Evolutionary conservation across 495 filamentous ascomycete species (phyloP), one percentile per base, ranked within the genome.

Genomic region (Neurospora sp.): DNA sequence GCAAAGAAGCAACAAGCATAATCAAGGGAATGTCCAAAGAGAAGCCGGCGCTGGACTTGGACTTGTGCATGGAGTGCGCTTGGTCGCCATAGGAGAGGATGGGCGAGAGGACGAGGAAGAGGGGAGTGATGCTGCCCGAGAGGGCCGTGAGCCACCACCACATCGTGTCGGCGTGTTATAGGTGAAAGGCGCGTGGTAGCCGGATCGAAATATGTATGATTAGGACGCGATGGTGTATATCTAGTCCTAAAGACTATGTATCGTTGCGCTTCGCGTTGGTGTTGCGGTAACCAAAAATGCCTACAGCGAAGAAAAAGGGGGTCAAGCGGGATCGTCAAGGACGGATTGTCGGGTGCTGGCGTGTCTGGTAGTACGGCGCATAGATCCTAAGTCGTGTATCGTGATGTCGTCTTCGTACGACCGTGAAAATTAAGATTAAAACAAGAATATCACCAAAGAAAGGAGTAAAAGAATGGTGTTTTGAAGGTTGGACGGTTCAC

Each of bases 1-100:
- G 83, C 71, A 98, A 90, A 11, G 94, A 97, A 17, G 96, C 92
- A 59, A 97, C 89, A 37, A 99, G 92, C 96, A 99, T 99, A 76
- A 99, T 99, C 74, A 98, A 81, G 6, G 96, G 96, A 66, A 97
- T 99, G 79, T 99, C 92, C 43, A 90, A 81, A 15, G 86, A 88
- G 84, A 99, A 99, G 42, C 96, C 96, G 24, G 91, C 92, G 62
- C 94, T 97, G 39, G 90, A 93, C 78, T 91, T 91, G 39, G 82
- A 87, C 75, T 89, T 88, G 80, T 97, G 89, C 83, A 99, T 98
- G 78, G 91, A 92, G 74, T 92, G 87, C 75, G 96, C 97, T 83
- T 99, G 94, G 83, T 97, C 94, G 73, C 90, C 88, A 83, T 97
- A 97, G 74, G 92, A 94, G 24, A 94, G 91, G 39, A 97, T 82